A percentile compares a stretch with the other conserved stretches of the same genome.
Conservation (phyloP, 2,329 filamentous ascomycete species). For the Xylaria sp. region DNA sequence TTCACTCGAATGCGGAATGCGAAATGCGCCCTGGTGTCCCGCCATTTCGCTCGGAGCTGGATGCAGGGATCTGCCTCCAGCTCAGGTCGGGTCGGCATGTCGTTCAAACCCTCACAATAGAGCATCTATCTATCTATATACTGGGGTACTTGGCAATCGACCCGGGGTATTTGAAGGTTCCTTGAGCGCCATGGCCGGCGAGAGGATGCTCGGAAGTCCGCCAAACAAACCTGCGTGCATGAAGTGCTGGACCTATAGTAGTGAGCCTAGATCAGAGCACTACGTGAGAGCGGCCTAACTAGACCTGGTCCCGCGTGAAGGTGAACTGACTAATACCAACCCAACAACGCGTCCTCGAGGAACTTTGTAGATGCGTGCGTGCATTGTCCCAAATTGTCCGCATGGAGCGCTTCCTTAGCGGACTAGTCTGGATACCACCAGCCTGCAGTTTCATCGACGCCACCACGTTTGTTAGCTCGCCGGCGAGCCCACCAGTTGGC, state of each 20-base stretch:
- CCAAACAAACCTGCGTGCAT: too few relatives aligned
- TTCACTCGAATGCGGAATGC: conserved; percentile 16
- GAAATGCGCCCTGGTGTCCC: conserved; percentile 10
- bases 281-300: too few relatives aligned
- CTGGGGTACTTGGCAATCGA: too few relatives aligned
- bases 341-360: neutral
- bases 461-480: neutral
- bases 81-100: neutral
- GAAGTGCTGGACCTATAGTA: too few relatives aligned
- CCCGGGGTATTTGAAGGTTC: too few relatives aligned
- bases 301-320: too few relatives aligned
- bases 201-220: too few relatives aligned
- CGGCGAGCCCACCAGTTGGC: neutral
- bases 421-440: too few relatives aligned
- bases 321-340: too few relatives aligned
- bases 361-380: neutral
- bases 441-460: conserved; percentile 5
- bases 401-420: neutral
- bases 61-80: conserved; percentile 10
- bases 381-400: neutral
- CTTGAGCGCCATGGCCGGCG: too few relatives aligned
- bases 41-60: conserved; percentile 7
- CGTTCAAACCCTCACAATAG: neutral
- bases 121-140: too few relatives aligned
- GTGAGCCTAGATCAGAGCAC: too few relatives aligned